phyloP scores from a whole-genome alignment of 352 stramenopile species.

The Salisapilia sapeloensis region DNA sequence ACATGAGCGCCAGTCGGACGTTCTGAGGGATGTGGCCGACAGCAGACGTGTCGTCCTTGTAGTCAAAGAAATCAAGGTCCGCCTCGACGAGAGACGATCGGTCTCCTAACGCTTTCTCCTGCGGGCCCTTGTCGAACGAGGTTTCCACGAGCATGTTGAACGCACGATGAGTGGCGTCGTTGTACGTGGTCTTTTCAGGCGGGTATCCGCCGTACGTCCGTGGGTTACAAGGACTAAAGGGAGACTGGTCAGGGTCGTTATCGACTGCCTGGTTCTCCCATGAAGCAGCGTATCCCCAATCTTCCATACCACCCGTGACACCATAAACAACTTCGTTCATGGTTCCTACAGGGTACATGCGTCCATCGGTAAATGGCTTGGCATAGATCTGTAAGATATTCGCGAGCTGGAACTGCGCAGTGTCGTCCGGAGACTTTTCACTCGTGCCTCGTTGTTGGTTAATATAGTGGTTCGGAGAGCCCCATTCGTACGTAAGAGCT shows the following conservation, averaged over 20 bases:
- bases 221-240: constrained; percentile 69
- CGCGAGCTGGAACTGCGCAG: constrained; percentile 38
- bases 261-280: constrained; percentile 61
- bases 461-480: constrained; percentile 79
- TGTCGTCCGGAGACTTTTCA: constrained; percentile 68
- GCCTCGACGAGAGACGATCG: constrained; percentile 42
- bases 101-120: constrained; percentile 44
- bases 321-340: constrained; percentile 97
- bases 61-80: constrained; percentile 57
- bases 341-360: constrained; percentile 61
- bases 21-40: constrained; percentile 92
- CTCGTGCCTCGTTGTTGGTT: constrained; percentile 22
- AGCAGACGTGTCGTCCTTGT: constrained; percentile 9
- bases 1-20: constrained; percentile 87
- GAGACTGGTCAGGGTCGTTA: constrained; percentile 13
- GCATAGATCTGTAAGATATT: constrained; percentile 50
- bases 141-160: constrained; percentile 97
- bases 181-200: constrained; percentile 84
- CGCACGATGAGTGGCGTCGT: constrained; percentile 82
- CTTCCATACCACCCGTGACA: constrained; percentile 95
- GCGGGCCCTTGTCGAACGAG: constrained; percentile 81
- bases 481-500: constrained; percentile 97
- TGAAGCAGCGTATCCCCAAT: constrained; percentile 90
- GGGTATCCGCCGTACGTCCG: constrained; percentile 84
- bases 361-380: constrained; percentile 43